Percentiles rank a stretch among this genome's conserved stretches.
Conservation (phyloP, 2,329 filamentous ascomycete species). For the Diaporthe batatas region DNA sequence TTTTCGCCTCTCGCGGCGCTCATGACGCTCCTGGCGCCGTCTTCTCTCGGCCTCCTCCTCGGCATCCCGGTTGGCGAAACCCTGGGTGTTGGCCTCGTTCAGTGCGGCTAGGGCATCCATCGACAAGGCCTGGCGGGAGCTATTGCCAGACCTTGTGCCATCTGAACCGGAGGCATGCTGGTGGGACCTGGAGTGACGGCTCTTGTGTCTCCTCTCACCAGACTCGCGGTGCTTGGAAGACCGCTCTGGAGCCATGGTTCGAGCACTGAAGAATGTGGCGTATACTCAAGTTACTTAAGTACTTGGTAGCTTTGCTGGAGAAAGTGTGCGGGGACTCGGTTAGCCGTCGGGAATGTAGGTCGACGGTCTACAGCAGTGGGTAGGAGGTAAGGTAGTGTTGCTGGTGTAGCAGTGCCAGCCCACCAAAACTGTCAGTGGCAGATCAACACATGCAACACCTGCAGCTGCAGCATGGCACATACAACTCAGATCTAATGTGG, state of each 20-base stretch:
- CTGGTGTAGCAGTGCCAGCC: constrained; percentile 23
- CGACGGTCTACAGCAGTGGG: constrained; percentile 8
- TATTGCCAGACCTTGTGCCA: constrained; percentile 39
- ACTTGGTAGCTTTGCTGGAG: constrained; percentile 6
- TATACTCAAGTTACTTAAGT: constrained; percentile 21
- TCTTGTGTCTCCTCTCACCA: constrained; percentile 43
- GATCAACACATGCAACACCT: constrained; percentile 35
- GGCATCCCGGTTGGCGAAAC: constrained; percentile 3
- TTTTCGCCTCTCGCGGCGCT: constrained; percentile 40
- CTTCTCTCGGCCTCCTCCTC: constrained; percentile 41
- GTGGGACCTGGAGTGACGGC: constrained; percentile 43
- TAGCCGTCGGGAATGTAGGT: constrained; percentile 13
- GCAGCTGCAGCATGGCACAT: constrained; percentile 37
- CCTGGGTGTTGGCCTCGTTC: constrained; percentile 44
- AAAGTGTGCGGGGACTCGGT: constrained; percentile 19
- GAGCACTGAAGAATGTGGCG: constrained; percentile 24
- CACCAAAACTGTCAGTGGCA: constrained; percentile 28
- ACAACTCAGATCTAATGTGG: constrained; percentile 31
- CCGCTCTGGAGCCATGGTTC: constrained; percentile 36
- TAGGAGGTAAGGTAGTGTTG: not conserved
- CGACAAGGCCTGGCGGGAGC: constrained; percentile 45
- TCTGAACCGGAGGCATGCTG: constrained; percentile 40
- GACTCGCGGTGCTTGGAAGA: constrained; percentile 43
- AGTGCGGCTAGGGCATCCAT: constrained; percentile 47
- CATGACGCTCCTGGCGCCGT: constrained; percentile 39